Base-by-base conservation (phyloP, 1,284 basidiomycete genomes). In the Sporisorium graminicola region DNA sequence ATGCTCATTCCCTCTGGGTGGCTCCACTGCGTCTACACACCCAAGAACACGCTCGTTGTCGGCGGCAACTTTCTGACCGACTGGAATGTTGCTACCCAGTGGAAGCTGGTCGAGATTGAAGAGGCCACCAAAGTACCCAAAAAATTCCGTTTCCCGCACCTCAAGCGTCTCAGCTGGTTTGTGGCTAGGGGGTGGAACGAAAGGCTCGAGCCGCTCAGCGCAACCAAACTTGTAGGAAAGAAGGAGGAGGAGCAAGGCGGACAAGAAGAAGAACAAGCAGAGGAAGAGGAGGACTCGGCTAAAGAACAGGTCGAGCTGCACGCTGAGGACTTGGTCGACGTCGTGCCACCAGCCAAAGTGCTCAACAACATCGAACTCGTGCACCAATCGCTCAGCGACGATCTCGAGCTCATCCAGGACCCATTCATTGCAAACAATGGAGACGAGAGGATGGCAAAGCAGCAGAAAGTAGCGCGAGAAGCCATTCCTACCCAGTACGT, bases 1-100 rank as follows among this genome's bases (percentile, higher is more conserved):
- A 95, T 97, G 94, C 52, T 88, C 63, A 84, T 87, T 71, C 78
- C 79, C 0, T 66, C 74, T 0, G 96, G 96, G 0, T 98, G 96
- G 92, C 97, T 98, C 71, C 96, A 99, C 84, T 94, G 94, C 20
- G 96, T 99, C 37, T 92, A 93, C 86, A 98, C 95, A 0, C 95
- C 96, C 0, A 86, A 89, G 47, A 94, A 98, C 85, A 93, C 95
- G 3, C 89, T 99, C 43, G 96, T 99, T 0, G 95, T 98, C 82
- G 96, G 96, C 3, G 96, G 96, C 42, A 99, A 99, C 86, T 99
- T 74, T 44, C 53, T 67, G 33, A 59, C 63, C 37, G 79, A 82
- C 51, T 50, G 81, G 65, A 73, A 66, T 66, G 78, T 69, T 29
- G 65, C 63, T 18, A 54, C 68, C 35, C 85, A 98, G 86, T 88